Percentiles rank a stretch among this genome's conserved stretches.
Conservation (phyloP, 2,329 filamentous ascomycete species). For the Aspergillus jensenii region DNA sequence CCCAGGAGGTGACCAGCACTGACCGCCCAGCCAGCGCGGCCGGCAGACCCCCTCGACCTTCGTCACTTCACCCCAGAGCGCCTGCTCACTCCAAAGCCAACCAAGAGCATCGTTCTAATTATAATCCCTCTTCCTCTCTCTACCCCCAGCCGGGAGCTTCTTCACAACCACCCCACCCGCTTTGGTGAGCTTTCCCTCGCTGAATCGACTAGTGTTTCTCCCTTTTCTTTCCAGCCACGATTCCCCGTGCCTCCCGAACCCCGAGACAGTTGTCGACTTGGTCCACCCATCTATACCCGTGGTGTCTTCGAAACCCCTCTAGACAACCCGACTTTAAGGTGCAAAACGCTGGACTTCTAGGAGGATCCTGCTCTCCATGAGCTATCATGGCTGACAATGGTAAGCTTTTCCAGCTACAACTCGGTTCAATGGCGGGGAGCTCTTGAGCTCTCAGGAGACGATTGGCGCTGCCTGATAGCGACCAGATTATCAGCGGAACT, state of each 20-base stretch:
- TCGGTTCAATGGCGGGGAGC: not conserved
- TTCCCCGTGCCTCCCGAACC: conserved; percentile 3
- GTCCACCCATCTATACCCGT: conserved; percentile 32
- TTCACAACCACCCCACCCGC: not conserved
- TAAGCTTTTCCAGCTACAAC: conserved; percentile 20
- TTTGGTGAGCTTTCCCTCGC: not conserved
- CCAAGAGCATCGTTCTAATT: conserved; percentile 1
- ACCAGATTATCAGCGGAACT: conserved; percentile 22
- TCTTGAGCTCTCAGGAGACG: conserved; percentile 25
- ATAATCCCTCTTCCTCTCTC: conserved; percentile 1
- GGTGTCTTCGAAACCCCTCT: conserved; percentile 22
- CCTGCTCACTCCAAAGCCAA: conserved; percentile 4
- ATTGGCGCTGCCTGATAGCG: conserved; percentile 16
- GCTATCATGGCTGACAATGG: conserved; percentile 34
- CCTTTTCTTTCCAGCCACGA: not conserved
- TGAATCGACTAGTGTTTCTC: conserved; percentile 2
- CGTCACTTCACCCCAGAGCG: not conserved
- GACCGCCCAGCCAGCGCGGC: conserved; percentile 18
- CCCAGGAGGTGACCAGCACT: not conserved
- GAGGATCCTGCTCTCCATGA: conserved; percentile 30
- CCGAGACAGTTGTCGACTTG: conserved; percentile 21
- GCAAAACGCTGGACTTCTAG: conserved; percentile 15
- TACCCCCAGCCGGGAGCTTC: not conserved
- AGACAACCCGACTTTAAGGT: conserved; percentile 20
- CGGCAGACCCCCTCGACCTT: conserved; percentile 1